These are phyloP conservation scores for Erythrobasidium hasegawianum DNA, from an alignment of 1,284 basidiomycete species.

Conservation along the genomic window DNA sequence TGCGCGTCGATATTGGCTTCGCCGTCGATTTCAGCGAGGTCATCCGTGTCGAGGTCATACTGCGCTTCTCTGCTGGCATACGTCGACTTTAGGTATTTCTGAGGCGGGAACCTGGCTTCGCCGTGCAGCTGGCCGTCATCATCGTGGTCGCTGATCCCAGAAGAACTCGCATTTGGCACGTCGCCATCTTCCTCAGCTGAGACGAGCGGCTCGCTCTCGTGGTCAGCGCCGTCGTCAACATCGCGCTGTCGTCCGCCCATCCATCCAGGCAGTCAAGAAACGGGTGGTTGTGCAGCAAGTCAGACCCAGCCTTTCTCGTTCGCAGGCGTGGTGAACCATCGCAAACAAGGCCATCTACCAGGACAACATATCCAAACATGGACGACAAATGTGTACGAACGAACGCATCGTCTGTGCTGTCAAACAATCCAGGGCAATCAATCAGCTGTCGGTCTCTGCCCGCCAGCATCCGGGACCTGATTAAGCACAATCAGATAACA, in stretches of 20 bases:
- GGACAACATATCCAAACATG: too few species aligned
- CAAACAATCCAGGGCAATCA: too few species aligned
- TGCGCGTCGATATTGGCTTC: conserved; percentile 23
- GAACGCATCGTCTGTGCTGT: too few species aligned
- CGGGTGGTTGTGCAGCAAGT: too few species aligned
- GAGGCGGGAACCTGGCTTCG: conserved; percentile 13
- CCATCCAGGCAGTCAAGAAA: neutral
- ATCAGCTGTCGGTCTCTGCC: too few species aligned
- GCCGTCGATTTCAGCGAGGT: conserved; percentile 41
- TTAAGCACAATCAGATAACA: too few species aligned
- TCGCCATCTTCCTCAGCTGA: conserved; percentile 3
- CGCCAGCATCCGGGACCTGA: too few species aligned
- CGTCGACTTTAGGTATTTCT: conserved; percentile 39
- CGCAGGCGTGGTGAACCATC: too few species aligned
- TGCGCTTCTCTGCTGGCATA: conserved; percentile 47
- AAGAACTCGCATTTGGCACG: neutral
- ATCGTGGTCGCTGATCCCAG: neutral
- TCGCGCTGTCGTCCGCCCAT: conserved; percentile 1
- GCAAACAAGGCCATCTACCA: too few species aligned
- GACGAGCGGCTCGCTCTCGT: conserved; percentile 21
- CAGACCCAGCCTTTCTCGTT: too few species aligned
- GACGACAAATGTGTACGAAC: too few species aligned
- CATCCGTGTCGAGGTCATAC: conserved; percentile 47
- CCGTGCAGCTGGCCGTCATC: neutral
- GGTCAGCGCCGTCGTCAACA: neutral